A percentile compares a stretch with the other conserved stretches of the same genome.
Conservation (phyloP, 2,329 filamentous ascomycete species). For the Apiospora rasikravindrae region DNA sequence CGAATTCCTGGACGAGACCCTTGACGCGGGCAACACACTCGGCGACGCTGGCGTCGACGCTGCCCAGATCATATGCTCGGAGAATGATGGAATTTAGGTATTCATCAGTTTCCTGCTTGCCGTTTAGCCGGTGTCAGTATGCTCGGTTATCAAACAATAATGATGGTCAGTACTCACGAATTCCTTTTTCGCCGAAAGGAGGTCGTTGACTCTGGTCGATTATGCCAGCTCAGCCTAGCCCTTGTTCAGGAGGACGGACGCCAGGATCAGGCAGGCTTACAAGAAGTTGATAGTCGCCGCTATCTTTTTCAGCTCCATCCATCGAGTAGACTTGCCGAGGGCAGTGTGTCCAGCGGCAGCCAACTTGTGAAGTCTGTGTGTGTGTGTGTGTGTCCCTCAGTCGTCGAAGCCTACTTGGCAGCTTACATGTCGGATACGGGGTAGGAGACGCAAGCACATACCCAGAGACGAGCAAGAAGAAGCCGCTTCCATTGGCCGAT, state of each 20-base stretch:
- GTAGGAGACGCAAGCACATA: not conserved
- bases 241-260: not conserved
- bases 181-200: slow-evolving; percentile 5
- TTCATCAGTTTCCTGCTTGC: not conserved
- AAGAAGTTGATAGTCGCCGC: not conserved
- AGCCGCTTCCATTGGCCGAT: slow-evolving; percentile 4
- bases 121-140: not conserved
- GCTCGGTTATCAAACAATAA: too few relatives aligned
- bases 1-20: not conserved
- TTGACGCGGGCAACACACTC: not conserved
- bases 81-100: slow-evolving; percentile 5
- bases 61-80: not conserved
- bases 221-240: not conserved
- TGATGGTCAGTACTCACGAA: not conserved
- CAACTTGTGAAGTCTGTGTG: not conserved
- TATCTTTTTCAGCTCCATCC: not conserved
- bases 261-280: not conserved
- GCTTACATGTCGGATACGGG: not conserved
- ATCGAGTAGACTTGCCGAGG: not conserved
- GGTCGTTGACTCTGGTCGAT: not conserved
- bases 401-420: not conserved
- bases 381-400: not conserved
- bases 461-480: slow-evolving; percentile 8
- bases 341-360: not conserved
- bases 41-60: not conserved